These are phyloP conservation scores for Umbelopsis vinacea DNA, from an alignment of 192 early-diverging fungal genomes.

Conservation along the genomic window DNA sequence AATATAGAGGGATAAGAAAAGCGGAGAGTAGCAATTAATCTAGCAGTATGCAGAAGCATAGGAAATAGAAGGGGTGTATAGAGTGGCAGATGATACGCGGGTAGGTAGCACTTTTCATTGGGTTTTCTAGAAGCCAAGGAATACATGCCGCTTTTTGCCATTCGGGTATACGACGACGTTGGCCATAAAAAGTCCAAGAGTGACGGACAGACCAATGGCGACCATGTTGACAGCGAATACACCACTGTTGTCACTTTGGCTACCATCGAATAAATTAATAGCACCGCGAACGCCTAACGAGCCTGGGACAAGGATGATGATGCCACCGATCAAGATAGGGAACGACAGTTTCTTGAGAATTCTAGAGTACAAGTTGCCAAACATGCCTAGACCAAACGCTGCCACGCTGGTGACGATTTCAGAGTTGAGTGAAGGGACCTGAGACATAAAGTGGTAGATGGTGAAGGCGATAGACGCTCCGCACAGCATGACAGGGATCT, in stretches of 20 bases:
- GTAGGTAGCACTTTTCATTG: not conserved
- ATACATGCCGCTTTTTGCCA: constrained; percentile 51
- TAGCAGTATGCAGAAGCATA: not conserved
- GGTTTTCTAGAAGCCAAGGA: constrained; percentile 48
- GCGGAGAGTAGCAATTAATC: not conserved
- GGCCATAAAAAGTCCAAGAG: constrained; percentile 70
- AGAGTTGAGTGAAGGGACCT: constrained; percentile 46
- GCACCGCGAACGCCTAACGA: constrained; percentile 55
- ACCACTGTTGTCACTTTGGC: constrained; percentile 25
- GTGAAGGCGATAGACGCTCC: constrained; percentile 70
- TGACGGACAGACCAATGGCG: constrained; percentile 67
- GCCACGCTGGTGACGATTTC: constrained; percentile 67
- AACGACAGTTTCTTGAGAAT: constrained; percentile 76
- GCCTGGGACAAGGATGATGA: constrained; percentile 83
- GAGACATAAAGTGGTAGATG: constrained; percentile 63
- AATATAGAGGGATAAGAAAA: no score
- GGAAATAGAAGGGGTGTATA: not conserved
- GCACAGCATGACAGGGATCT: constrained; percentile 71
- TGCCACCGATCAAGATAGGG: constrained; percentile 81
- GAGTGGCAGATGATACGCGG: not conserved
- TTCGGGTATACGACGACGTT: constrained; percentile 63
- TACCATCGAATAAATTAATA: constrained; percentile 35
- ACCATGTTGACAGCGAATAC: constrained; percentile 52
- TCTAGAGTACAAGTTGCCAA: constrained; percentile 76
- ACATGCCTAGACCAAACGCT: constrained; percentile 80